phyloP scores from a whole-genome alignment of 1,284 basidiomycete genomes.

The Lignosus rhinocerotis region DNA sequence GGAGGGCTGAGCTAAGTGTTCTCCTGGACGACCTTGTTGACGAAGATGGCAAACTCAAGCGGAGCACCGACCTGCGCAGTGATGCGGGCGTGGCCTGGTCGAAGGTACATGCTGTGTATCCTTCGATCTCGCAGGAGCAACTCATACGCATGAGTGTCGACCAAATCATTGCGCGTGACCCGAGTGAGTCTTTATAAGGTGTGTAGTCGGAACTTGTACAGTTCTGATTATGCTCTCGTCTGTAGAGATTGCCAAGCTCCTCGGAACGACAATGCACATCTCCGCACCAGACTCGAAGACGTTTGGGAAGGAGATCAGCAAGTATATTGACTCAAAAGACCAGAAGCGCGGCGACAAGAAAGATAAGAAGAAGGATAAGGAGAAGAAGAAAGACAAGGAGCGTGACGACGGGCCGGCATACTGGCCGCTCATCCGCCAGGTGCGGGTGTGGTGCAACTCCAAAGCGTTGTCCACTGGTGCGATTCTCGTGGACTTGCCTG shows the following conservation, averaged over 20 bases:
- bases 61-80: conserved; percentile 53
- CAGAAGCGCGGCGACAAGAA: conserved; percentile 48
- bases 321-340: conserved; percentile 67
- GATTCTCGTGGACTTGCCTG: conserved; percentile 60
- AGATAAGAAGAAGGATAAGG: conserved; percentile 39
- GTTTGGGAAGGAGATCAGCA: conserved; percentile 56
- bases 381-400: conserved; percentile 40
- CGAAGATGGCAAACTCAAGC: conserved; percentile 55
- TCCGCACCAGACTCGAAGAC: conserved; percentile 48
- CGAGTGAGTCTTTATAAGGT: conserved; percentile 34
- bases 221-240: background rate
- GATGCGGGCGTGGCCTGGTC: conserved; percentile 63
- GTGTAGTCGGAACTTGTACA: background rate
- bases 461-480: conserved; percentile 55
- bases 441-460: conserved; percentile 56
- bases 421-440: conserved; percentile 64
- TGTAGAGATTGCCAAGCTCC: conserved; percentile 42
- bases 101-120: conserved; percentile 67
- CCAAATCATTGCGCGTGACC: conserved; percentile 49
- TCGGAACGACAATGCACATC: conserved; percentile 56
- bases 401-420: conserved; percentile 42
- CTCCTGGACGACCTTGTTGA: conserved; percentile 58
- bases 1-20: conserved; percentile 54
- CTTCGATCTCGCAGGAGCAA: conserved; percentile 46
- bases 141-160: conserved; percentile 50